Conservation (phyloP, 75 land plant genomes). For the Picea glauca region DNA sequence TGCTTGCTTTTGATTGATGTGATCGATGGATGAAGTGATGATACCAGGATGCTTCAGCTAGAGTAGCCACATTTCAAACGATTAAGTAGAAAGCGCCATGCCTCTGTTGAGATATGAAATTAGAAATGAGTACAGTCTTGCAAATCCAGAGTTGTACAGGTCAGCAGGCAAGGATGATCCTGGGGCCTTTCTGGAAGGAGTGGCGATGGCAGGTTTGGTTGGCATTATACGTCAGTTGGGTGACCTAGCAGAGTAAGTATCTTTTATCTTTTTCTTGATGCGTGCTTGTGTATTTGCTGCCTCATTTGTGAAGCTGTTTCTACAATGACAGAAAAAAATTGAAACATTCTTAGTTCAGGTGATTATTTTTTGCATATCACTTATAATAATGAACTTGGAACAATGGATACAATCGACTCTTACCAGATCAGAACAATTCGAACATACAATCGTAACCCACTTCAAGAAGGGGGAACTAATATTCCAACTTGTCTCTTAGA, state of each 20-base stretch:
- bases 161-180: slow-evolving; percentile 43
- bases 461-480: too few species aligned
- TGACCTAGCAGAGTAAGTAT: slow-evolving; percentile 61
- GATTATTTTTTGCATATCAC: too few species aligned
- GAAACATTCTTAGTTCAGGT: not conserved
- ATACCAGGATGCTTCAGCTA: not conserved
- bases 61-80: not conserved
- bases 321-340: not conserved
- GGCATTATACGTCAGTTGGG: slow-evolving; percentile 72
- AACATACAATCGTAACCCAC: not conserved
- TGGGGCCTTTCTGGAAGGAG: slow-evolving; percentile 53
- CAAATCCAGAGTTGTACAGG: slow-evolving; percentile 58
- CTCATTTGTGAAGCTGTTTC: not conserved
- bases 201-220: slow-evolving; percentile 74
- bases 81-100: slow-evolving; percentile 29
- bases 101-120: slow-evolving; percentile 62
- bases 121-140: slow-evolving; percentile 64
- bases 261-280: not conserved
- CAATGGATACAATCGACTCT: not conserved
- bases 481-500: not conserved
- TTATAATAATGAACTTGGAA: not conserved
- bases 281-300: not conserved
- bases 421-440: not conserved
- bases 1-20: too few species aligned
- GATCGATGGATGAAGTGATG: too few species aligned